Evolutionary conservation across 2,329 filamentous ascomycete species (phyloP), one percentile per base, ranked within the genome.

Genomic region (Scytalidium sp.): DNA sequence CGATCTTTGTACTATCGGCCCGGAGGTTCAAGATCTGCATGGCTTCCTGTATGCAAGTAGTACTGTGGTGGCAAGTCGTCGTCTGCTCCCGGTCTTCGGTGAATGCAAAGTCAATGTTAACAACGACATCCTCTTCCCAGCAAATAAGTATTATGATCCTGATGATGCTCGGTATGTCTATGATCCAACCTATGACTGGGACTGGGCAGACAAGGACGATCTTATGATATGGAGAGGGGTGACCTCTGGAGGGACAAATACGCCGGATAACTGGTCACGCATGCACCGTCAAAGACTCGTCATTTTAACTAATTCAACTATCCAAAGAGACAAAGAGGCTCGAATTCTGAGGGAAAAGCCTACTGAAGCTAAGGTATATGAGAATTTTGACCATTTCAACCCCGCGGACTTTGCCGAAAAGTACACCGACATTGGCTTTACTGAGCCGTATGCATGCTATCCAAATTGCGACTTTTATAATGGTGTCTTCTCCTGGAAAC

Each of bases 121-220:
- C 61, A 84, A 80, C 56, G 82, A 85, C 59, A 83, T 85, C 47
- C 67, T 85, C 23, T 82, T 85, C 54, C 82, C 82, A 1, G 80
- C 80, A 4, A 81, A 79, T 60, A 83, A 83, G 78, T 87, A 87
- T 60, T 78, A 83, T 54, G 32, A n/a, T n/a, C 74, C 74, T 17
- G 67, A 76, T 8, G 79, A 85, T 59, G 69, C 73, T 6, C 75
- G 78, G 42, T 86, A 86, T 64, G 76, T 74, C 1, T 84, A 83
- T 47, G 76, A 80, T 46, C 63, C 71, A 7, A 67, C 67, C 8
- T 77, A 78, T 50, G 83, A 85, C 41, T 70, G 77, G 11, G 63
- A 70, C 4, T 87, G 85, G 84, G 65, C 71, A 3, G 64, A 74
- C 27, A 88, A 88, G 66, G 67, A 68, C 22, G 71, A 79, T 47